Conservation (phyloP, 2,329 filamentous ascomycete species). For the Leptographium wingfieldii region DNA sequence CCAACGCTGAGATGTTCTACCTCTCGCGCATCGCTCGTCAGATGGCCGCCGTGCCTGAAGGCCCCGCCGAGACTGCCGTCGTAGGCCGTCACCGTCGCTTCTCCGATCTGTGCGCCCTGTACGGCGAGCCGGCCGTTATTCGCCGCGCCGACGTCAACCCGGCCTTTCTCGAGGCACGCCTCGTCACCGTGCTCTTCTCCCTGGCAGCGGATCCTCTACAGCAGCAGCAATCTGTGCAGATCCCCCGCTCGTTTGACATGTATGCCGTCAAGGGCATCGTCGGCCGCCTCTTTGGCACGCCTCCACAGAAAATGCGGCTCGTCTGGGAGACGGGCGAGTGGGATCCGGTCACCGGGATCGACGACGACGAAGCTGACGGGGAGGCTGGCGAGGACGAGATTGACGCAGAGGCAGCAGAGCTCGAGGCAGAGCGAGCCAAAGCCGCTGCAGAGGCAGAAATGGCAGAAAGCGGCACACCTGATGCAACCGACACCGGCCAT, state of each 20-base stretch:
- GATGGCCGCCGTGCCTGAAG: slow-evolving; percentile 46
- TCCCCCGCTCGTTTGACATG: slow-evolving; percentile 68
- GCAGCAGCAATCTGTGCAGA: slow-evolving; percentile 26
- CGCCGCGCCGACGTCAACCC: slow-evolving; percentile 52
- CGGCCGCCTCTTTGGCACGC: slow-evolving; percentile 52
- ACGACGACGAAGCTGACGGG: slow-evolving; percentile 37
- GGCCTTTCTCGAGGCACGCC: slow-evolving; percentile 66
- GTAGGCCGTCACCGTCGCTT: slow-evolving; percentile 59
- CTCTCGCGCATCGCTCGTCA: slow-evolving; percentile 71
- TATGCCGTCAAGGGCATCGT: slow-evolving; percentile 74
- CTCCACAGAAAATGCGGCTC: slow-evolving; percentile 52
- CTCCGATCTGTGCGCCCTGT: slow-evolving; percentile 56
- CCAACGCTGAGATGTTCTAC: slow-evolving; percentile 90
- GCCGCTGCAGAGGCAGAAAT: slow-evolving; percentile 18
- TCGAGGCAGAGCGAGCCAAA: slow-evolving; percentile 8
- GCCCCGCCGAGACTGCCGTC: slow-evolving; percentile 39
- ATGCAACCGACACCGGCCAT: slow-evolving; percentile 7
- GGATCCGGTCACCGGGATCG: slow-evolving; percentile 60
- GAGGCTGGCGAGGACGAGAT: slow-evolving; percentile 44
- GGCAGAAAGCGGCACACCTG: slow-evolving; percentile 11
- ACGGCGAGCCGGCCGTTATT: slow-evolving; percentile 57
- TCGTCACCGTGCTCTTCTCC: slow-evolving; percentile 52
- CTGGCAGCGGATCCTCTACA: slow-evolving; percentile 2
- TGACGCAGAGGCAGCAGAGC: slow-evolving; percentile 28
- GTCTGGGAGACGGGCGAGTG: slow-evolving; percentile 87